phyloP scores from a whole-genome alignment of 2,329 filamentous ascomycete species.

The Neonectria coccinea region DNA sequence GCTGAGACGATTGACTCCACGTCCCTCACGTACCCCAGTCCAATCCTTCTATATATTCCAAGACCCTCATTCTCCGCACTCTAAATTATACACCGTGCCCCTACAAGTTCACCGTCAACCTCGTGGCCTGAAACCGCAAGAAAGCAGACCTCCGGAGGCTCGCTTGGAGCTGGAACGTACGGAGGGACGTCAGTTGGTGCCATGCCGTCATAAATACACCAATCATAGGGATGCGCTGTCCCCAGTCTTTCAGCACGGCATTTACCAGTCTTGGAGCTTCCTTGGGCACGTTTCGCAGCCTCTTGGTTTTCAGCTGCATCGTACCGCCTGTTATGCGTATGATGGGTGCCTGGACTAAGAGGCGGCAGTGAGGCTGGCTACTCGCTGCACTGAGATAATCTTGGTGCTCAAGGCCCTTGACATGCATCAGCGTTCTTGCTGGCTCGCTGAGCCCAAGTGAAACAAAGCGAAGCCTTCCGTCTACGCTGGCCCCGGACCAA shows the following conservation, averaged over 20 bases:
- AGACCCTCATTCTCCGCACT: not conserved
- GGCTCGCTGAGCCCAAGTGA: not conserved
- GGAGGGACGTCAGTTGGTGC: no score
- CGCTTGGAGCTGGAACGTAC: no score
- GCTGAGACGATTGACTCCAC: not conserved
- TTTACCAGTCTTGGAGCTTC: no score
- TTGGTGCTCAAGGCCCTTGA: not conserved
- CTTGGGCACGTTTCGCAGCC: no score
- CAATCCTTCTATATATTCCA: not conserved
- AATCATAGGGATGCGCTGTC: no score
- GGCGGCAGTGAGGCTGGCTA: not conserved
- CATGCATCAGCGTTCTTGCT: not conserved
- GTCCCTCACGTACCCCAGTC: not conserved
- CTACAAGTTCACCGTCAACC: not conserved
- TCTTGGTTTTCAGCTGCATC: no score
- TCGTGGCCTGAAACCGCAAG: not conserved
- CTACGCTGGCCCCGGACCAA: slow-evolving; percentile 4
- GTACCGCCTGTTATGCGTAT: not conserved
- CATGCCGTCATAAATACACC: no score
- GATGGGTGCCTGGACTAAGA: not conserved
- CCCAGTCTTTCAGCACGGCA: no score
- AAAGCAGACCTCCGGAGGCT: not conserved
- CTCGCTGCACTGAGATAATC: not conserved
- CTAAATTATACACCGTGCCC: not conserved
- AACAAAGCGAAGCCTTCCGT: not conserved